Conservation (phyloP, 371 early-diverging fungal species). For the Basidiobolus heterosporus region DNA sequence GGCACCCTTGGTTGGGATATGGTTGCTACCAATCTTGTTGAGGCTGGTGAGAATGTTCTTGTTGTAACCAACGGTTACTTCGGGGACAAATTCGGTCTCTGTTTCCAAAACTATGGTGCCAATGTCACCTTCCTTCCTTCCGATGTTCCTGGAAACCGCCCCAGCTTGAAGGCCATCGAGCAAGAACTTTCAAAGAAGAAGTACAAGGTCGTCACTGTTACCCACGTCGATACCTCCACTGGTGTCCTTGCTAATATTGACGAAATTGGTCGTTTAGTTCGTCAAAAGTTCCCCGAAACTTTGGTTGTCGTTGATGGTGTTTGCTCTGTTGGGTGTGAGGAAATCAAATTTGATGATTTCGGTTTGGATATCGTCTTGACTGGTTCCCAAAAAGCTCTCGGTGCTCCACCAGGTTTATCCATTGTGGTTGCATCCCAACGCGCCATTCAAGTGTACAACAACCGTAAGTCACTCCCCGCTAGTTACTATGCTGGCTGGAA, state of each 20-base stretch:
- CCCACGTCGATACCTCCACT: constrained; percentile 93
- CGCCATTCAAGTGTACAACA: constrained; percentile 47
- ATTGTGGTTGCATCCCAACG: constrained; percentile 64
- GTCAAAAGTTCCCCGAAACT: constrained; percentile 63
- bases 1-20: constrained; percentile 93
- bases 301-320: constrained; percentile 90
- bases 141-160: constrained; percentile 35
- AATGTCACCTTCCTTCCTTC: constrained; percentile 61
- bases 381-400: constrained; percentile 90
- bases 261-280: constrained; percentile 55
- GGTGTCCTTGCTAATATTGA: constrained; percentile 77
- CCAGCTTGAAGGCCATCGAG: constrained; percentile 39
- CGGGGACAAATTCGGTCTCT: constrained; percentile 44
- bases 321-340: constrained; percentile 87
- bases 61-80: constrained; percentile 88
- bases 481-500: constrained; percentile 67
- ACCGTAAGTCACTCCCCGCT: constrained; percentile 49
- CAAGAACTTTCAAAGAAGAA: constrained; percentile 23
- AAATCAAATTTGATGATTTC: constrained; percentile 83
- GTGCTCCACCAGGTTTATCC: constrained; percentile 73
- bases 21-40: constrained; percentile 76
- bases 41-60: constrained; percentile 75
- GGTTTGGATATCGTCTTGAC: constrained; percentile 76
- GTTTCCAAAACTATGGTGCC: constrained; percentile 76
- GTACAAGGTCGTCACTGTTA: constrained; percentile 78